Conservation (phyloP, 2,329 filamentous ascomycete genomes). For the Penicillium sp. region DNA sequence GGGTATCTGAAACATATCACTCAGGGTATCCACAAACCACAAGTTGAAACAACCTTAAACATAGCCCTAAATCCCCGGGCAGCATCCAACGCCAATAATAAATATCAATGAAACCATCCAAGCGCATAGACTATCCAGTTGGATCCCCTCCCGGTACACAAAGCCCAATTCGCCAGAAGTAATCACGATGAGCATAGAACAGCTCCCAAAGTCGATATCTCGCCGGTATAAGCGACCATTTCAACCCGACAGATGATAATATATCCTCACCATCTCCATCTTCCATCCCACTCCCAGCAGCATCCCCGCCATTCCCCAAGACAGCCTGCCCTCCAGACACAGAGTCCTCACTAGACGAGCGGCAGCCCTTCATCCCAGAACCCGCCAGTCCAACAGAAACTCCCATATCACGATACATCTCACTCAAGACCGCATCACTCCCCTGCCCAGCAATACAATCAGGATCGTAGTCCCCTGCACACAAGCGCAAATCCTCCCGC, state of each 20-base stretch:
- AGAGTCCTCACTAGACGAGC: neutral
- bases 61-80: too few species aligned
- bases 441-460: constrained; percentile 65
- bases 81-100: neutral
- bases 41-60: too few species aligned
- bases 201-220: constrained; percentile 82
- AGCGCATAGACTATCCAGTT: constrained; percentile 16
- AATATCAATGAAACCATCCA: neutral
- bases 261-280: constrained; percentile 15
- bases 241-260: constrained; percentile 14
- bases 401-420: constrained; percentile 11
- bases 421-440: constrained; percentile 1
- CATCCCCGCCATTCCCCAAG: constrained; percentile 25
- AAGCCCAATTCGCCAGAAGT: constrained; percentile 89
- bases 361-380: constrained; percentile 2
- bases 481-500: constrained; percentile 65
- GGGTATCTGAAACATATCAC: neutral
- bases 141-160: constrained; percentile 72
- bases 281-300: constrained; percentile 28
- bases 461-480: constrained; percentile 66
- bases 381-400: constrained; percentile 4
- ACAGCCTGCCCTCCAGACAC: constrained; percentile 10
- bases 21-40: neutral
- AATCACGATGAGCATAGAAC: constrained; percentile 90
- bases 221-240: constrained; percentile 36